phyloP scores from a whole-genome alignment of 2,329 filamentous ascomycete species.

The Pseudogymnoascus sp. region DNA sequence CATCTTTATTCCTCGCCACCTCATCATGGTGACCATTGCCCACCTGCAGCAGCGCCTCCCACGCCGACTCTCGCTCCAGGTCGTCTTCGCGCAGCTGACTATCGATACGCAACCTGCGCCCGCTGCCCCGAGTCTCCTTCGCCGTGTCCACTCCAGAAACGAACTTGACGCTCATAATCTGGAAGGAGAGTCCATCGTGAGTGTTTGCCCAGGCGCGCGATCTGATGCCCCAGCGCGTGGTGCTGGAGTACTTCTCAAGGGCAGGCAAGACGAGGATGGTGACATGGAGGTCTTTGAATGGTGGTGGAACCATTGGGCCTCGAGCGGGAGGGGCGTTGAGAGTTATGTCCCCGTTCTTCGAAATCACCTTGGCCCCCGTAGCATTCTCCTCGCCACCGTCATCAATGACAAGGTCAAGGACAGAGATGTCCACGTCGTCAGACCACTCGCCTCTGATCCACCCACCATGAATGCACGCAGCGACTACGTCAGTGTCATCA shows the following conservation, averaged over 20 bases:
- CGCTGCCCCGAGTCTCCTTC: constrained; percentile 37
- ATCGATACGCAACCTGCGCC: constrained; percentile 26
- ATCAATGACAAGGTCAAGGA: constrained; percentile 52
- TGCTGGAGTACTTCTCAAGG: constrained; percentile 67
- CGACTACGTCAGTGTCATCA: constrained; percentile 89
- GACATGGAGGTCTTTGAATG: constrained; percentile 74
- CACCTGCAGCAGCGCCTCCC: background rate
- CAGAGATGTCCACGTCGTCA: constrained; percentile 62
- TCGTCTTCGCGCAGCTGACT: constrained; percentile 16
- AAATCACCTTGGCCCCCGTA: constrained; percentile 24
- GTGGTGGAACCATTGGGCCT: constrained; percentile 56
- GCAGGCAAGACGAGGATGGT: constrained; percentile 76
- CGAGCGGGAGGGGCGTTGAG: constrained; percentile 47
- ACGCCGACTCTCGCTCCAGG: constrained; percentile 15
- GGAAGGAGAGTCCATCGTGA: constrained; percentile 64
- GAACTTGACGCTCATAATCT: constrained; percentile 74
- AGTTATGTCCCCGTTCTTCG: constrained; percentile 33
- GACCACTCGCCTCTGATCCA: constrained; percentile 88
- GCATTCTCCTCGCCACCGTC: constrained; percentile 24
- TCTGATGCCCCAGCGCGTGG: constrained; percentile 70
- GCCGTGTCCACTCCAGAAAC: constrained; percentile 63
- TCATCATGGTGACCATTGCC: constrained; percentile 4
- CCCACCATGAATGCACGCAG: constrained; percentile 85
- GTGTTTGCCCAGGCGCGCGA: constrained; percentile 69
- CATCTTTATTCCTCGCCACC: background rate